Evolutionary conservation across 768 basidiomycete genomes (phyloP).

Genomic region (Mycena capillaripes): DNA sequence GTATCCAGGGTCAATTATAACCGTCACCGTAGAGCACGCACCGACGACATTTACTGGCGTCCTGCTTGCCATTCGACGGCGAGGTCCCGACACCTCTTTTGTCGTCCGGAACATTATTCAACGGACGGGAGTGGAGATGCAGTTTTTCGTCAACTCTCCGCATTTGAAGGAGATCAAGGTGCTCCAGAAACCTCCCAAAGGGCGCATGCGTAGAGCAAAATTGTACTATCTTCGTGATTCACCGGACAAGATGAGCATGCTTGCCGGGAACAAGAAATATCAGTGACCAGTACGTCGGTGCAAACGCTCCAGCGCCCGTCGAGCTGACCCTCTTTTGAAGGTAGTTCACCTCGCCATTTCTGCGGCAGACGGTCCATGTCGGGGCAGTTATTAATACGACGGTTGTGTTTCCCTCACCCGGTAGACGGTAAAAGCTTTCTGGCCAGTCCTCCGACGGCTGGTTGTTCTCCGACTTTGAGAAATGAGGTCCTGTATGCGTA

Average conservation of each 20-base stretch:
- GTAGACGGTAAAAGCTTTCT: not conserved
- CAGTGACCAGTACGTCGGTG: constrained; percentile 27
- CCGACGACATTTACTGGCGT: constrained; percentile 92
- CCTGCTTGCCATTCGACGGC: constrained; percentile 84
- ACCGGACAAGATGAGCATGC: constrained; percentile 87
- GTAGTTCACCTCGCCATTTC: too few species aligned
- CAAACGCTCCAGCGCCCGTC: not conserved
- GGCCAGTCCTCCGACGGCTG: not conserved
- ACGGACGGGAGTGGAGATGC: constrained; percentile 94
- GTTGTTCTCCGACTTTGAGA: not conserved
- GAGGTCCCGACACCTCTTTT: constrained; percentile 91
- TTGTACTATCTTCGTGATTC: constrained; percentile 86
- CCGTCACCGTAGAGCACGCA: constrained; percentile 81
- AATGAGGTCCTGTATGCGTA: not conserved
- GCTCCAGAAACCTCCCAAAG: constrained; percentile 72
- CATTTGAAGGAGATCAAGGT: constrained; percentile 90
- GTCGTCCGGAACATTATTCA: constrained; percentile 91
- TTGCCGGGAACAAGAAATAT: constrained; percentile 63
- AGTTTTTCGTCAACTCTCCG: constrained; percentile 89
- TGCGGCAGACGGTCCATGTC: too few species aligned
- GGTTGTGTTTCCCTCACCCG: too few species aligned
- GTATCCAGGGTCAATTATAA: constrained; percentile 88
- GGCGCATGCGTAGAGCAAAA: constrained; percentile 82
- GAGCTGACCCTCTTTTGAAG: not conserved
- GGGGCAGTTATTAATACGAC: too few species aligned